Evolutionary conservation across 2,329 filamentous ascomycete species (phyloP), one percentile per base, ranked within the genome.

Genomic region (Aspergillus tubingensis): DNA sequence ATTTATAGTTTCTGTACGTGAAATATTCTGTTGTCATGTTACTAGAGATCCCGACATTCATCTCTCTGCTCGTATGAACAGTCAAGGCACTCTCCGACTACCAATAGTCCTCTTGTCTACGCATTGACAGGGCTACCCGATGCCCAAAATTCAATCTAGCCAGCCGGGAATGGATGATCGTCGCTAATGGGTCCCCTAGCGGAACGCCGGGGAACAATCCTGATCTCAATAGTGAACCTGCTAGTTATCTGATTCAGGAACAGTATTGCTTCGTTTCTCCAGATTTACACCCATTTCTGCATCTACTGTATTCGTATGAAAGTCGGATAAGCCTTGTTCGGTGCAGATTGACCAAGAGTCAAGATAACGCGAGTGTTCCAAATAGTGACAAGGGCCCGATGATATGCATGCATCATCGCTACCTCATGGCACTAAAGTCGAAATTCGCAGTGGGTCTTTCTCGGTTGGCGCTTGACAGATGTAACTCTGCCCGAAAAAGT

Each of bases 181-280:
- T 50, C 47, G n/a, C 47, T 27, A 50, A 50, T 50, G 47, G 47
- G 47, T 25, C 47, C 47, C 47, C 47, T 50, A 30, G 47, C 13
- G 47, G 47, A 50, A 17, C 30, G n/a, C 47, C 47, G 25, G 25
- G 47, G 25, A 50, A 50, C 47, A 50, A 49, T 49, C 3, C 23
- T 49, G 17, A 50, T 50, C 47, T 17, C 27, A 50, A 50, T 32
- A 50, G 25, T 27, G 6, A 30, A 8, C 25, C 8, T 2, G 4
- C 47, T 50, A 27, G 8, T 27, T 50, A 32, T 30, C 47, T 32
- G 25, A 50, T 27, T 32, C 13, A 10, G 17, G 25, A 8, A 44
- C 41, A 13, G 19, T 11, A 4, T 44, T 44, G 41, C 41, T 23
- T 44, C 10, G 13, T 21, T 23, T 44, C 5, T 23, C 3, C 11